Conservation (phyloP, 116 monocot species). For the Trichopus zeylanicus region DNA sequence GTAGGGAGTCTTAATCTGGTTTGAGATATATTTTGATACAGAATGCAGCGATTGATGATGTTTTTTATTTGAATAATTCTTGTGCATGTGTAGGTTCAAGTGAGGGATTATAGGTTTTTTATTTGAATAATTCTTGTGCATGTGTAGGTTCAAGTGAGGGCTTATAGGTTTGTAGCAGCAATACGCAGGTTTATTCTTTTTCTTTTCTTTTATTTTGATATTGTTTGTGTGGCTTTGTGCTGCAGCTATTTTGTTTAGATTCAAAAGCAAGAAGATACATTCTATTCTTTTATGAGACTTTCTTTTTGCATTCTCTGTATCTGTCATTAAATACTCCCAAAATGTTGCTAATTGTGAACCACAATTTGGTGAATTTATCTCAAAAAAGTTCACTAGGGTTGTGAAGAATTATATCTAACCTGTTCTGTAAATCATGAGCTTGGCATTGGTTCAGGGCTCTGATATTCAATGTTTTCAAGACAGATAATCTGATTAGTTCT, state of each 20-base stretch:
- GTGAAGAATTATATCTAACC: too few relatives aligned
- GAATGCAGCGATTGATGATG: neutral
- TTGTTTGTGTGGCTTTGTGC: neutral
- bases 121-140: slow-evolving; percentile 3
- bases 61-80: slow-evolving; percentile 2
- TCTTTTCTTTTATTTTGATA: neutral
- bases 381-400: too few relatives aligned
- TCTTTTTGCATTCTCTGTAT: too few relatives aligned
- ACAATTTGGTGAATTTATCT: too few relatives aligned
- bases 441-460: too few relatives aligned
- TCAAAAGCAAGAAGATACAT: too few relatives aligned
- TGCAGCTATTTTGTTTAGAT: neutral
- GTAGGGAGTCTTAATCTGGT: slow-evolving; percentile 33
- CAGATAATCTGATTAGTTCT: too few relatives aligned
- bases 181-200: too few relatives aligned
- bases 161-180: slow-evolving; percentile 1
- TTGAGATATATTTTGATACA: neutral
- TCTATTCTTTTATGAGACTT: slow-evolving; percentile 6
- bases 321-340: too few relatives aligned
- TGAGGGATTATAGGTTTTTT: neutral
- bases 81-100: neutral
- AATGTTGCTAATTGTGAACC: too few relatives aligned
- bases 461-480: too few relatives aligned
- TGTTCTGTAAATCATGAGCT: too few relatives aligned
- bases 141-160: slow-evolving; percentile 1